Percentiles rank a stretch among this genome's conserved stretches.
Evolutionary conservation across 169 alveolate genomes (phyloP).

Genomic region (Eimeria zaria): DNA sequence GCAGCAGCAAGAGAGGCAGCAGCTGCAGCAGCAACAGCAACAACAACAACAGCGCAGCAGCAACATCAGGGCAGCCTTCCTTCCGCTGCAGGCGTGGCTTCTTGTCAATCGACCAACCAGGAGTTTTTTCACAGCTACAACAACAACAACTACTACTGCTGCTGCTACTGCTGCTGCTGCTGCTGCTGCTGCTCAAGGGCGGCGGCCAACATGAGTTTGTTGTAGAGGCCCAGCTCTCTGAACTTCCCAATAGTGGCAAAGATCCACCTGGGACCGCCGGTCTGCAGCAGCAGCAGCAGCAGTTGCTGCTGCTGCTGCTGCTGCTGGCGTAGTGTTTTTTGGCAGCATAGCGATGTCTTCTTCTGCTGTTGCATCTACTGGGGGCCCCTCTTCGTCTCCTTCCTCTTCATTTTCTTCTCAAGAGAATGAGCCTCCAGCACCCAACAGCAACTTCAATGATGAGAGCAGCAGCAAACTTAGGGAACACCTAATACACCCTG

Average conservation of each 20-base stretch:
- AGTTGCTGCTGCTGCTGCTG: neutral
- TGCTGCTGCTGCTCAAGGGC: too few relatives aligned
- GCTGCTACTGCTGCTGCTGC: too few relatives aligned
- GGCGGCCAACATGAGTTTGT: neutral
- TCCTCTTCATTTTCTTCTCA: neutral
- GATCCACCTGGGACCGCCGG: neutral
- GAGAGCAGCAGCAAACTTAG: too few relatives aligned
- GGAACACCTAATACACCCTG: too few relatives aligned
- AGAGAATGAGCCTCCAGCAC: neutral
- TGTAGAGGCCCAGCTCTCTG: neutral
- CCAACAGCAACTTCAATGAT: neutral
- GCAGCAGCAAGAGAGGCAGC: neutral
- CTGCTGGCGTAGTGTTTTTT: neutral
- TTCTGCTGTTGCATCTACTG: neutral
- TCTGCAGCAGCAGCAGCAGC: slow-evolving; percentile 11
- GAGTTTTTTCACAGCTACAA: neutral
- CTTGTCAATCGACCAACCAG: too few relatives aligned
- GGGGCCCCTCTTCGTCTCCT: too few relatives aligned
- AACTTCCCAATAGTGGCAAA: neutral
- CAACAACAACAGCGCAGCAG: too few relatives aligned
- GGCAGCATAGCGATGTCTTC: neutral
- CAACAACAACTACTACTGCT: neutral
- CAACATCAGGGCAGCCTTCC: neutral
- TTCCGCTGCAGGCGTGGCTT: too few relatives aligned
- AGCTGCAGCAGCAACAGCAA: neutral